These are phyloP conservation scores for Suillus subaureus DNA, from an alignment of 768 basidiomycete genomes.

Conservation along the genomic window DNA sequence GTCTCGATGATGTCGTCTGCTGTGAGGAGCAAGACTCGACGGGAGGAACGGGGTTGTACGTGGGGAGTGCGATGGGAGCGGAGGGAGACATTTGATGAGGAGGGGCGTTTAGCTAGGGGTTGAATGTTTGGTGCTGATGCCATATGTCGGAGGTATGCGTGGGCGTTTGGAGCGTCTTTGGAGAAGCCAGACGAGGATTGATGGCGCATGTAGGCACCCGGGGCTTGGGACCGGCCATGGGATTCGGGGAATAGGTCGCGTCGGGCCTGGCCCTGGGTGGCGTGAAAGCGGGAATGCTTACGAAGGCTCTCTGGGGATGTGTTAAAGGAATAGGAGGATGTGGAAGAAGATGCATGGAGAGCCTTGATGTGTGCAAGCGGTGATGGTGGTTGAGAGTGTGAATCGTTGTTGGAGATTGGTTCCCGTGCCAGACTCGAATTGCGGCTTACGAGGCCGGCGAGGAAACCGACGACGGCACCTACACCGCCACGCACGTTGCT, in stretches of 20 bases:
- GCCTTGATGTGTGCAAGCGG: conserved; percentile 20
- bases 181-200: conserved; percentile 28
- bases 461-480: conserved; percentile 62
- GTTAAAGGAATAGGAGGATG: conserved; percentile 16
- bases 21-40: conserved; percentile 35
- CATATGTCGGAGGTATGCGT: conserved; percentile 75
- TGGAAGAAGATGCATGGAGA: conserved; percentile 17
- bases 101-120: conserved; percentile 34
- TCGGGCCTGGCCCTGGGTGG: conserved; percentile 2
- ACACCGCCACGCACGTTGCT: conserved; percentile 46
- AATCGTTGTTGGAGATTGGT: conserved; percentile 15
- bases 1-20: conserved; percentile 30
- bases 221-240: not conserved
- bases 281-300: conserved; percentile 8
- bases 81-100: conserved; percentile 32
- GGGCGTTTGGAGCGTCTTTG: conserved; percentile 48
- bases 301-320: conserved; percentile 27
- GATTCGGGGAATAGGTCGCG: not conserved
- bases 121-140: conserved; percentile 56
- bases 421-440: conserved; percentile 25
- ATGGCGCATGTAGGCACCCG: conserved; percentile 16
- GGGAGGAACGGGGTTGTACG: conserved; percentile 22
- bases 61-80: conserved; percentile 41
- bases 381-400: conserved; percentile 28
- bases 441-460: conserved; percentile 57